A percentile compares a stretch with the other conserved stretches of the same genome.
Conservation (phyloP, 768 basidiomycete genomes). For the Panaeolus cyanescens region DNA sequence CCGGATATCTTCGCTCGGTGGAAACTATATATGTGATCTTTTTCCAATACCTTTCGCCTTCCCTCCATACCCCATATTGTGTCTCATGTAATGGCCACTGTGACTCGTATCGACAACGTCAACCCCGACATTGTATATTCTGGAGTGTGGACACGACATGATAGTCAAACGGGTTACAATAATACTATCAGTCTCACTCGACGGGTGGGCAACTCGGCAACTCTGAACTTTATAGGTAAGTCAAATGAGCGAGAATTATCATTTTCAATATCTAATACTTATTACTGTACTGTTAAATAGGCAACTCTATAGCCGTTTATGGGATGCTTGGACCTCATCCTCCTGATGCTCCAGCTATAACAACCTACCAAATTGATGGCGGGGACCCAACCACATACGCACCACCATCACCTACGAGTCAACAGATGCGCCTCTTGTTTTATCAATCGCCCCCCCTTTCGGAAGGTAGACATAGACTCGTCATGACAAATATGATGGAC, state of each 20-base stretch:
- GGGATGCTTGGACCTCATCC: not conserved
- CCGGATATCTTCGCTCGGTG: too few species aligned
- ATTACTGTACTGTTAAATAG: not conserved
- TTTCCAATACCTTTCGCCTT: not conserved
- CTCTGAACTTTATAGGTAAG: not conserved
- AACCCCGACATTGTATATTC: not conserved
- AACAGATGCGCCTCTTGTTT: not conserved
- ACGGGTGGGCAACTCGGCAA: not conserved
- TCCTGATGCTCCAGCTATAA: not conserved
- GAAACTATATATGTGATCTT: too few species aligned
- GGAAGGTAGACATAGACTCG: not conserved
- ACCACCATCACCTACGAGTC: not conserved
- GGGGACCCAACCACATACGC: not conserved
- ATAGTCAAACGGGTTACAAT: not conserved
- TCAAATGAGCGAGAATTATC: not conserved
- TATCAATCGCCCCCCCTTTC: not conserved
- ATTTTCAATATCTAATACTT: not conserved
- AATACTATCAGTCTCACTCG: not conserved
- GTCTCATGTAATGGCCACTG: not conserved
- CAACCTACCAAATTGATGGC: not conserved
- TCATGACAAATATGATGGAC: not conserved
- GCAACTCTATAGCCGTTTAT: not conserved
- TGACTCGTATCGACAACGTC: not conserved
- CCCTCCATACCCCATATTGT: not conserved
- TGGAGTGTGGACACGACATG: not conserved